These are phyloP conservation scores for Exophiala xenobiotica DNA, from an alignment of 2,329 filamentous ascomycete genomes.

Conservation along the genomic window DNA sequence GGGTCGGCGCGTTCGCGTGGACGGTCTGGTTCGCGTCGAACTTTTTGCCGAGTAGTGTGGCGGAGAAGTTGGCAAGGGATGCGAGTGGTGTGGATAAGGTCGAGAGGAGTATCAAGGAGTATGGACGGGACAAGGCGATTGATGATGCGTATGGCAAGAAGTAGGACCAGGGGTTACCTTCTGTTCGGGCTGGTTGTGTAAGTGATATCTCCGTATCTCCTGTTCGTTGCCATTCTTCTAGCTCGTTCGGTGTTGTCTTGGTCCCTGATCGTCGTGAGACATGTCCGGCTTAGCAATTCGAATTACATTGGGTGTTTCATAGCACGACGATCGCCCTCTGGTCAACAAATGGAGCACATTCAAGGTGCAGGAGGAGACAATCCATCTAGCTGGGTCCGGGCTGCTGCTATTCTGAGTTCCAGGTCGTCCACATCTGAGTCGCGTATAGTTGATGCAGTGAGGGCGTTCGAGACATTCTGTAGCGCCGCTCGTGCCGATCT, in stretches of 20 bases:
- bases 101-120: conserved; percentile 1
- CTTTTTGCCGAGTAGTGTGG: conserved; percentile 1
- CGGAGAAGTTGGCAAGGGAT: background rate
- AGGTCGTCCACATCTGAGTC: background rate
- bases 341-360: too few relatives aligned
- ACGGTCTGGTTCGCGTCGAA: conserved; percentile 7
- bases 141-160: background rate
- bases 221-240: too few relatives aligned
- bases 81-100: background rate
- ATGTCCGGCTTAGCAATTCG: too few relatives aligned
- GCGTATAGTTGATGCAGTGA: background rate
- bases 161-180: background rate
- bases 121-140: background rate
- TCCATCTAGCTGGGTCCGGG: background rate
- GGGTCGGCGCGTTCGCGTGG: conserved; percentile 7
- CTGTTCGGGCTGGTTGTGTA: background rate
- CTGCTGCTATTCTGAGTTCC: background rate
- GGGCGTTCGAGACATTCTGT: background rate
- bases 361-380: too few relatives aligned
- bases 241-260: too few relatives aligned
- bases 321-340: too few relatives aligned
- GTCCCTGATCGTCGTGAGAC: too few relatives aligned
- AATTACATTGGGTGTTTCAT: too few relatives aligned
- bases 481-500: background rate
- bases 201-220: background rate